Evolutionary conservation across 2,329 filamentous ascomycete species (phyloP), one percentile per base, ranked within the genome.

Genomic region (Neonectria punicea): DNA sequence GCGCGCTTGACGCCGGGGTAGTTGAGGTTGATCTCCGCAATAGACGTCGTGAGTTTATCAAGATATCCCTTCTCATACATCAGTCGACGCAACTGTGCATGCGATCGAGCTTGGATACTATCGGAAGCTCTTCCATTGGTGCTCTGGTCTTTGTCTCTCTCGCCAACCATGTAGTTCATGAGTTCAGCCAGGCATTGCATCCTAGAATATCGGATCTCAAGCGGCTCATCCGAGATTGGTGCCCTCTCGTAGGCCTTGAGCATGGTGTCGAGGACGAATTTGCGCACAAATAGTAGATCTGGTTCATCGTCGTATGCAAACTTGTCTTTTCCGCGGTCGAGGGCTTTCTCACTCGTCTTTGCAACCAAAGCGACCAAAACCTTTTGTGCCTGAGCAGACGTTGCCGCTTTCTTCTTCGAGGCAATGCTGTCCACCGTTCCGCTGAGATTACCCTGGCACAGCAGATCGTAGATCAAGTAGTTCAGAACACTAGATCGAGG

Each of bases 31-130:
- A 99, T 92, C 74, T 99, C 97, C 18, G 96, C 93, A 72, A 99
- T 94, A 1, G 97, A 97, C 13, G 90, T 89, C 2, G 96, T 98
- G 64, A 99, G 82, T 53, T 95, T 92, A 25, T 92, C 88, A 66
- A 98, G 90, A 77, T 96, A 97, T 61, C 97, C 94, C 82, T 98
- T 99, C 81, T 99, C 96, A 74, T 97, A 98, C 96, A 99, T 99
- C 65, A 98, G 89, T 70, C 94, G 93, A 36, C 93, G 91, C 71
- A 99, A 87, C 75, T 97, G 94, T 73, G 92, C 90, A 68, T 94
- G 92, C 8, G 94, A 94, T 47, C 85, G 83, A 25, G 78, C 76
- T 49, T 82, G 75, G 57, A 78, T 68, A 53, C 77, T 76, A 70
- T 85, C 74, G 58, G 82, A 68, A 72, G 78, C 66, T 77, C 83